phyloP scores from a whole-genome alignment of 2,329 filamentous ascomycete species.

The Byssothecium circinans region DNA sequence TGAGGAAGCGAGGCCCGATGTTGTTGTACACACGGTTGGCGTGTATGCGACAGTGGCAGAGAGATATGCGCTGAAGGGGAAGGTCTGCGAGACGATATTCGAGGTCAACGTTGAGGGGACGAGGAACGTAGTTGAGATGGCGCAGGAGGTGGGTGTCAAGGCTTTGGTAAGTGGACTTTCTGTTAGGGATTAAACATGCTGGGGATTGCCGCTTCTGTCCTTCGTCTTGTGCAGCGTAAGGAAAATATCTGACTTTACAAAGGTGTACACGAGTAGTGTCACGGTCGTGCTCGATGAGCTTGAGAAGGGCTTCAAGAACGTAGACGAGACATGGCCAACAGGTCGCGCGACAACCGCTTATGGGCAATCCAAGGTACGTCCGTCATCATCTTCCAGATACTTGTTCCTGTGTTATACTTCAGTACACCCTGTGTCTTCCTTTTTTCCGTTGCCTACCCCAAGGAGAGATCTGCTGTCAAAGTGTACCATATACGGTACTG shows the following conservation, averaged over 20 bases:
- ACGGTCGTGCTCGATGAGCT: constrained; percentile 83
- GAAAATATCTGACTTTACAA: too few species aligned
- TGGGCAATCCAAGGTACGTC: constrained; percentile 78
- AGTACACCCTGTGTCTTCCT: not conserved
- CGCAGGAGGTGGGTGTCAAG: constrained; percentile 69
- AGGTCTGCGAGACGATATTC: constrained; percentile 58
- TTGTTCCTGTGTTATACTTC: not conserved
- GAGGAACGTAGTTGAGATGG: constrained; percentile 72
- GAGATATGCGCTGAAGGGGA: constrained; percentile 44
- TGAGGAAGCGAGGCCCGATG: constrained; percentile 67
- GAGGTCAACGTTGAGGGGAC: constrained; percentile 91
- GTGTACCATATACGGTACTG: too few species aligned
- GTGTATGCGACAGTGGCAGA: constrained; percentile 42
- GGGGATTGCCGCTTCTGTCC: too few species aligned
- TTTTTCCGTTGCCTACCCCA: not conserved
- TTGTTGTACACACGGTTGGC: constrained; percentile 87
- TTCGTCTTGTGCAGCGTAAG: too few species aligned
- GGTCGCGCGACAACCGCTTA: constrained; percentile 76
- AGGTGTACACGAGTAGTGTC: constrained; percentile 84
- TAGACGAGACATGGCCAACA: constrained; percentile 79
- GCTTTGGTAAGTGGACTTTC: constrained; percentile 57
- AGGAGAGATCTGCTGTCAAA: not conserved
- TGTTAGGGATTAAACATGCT: too few species aligned
- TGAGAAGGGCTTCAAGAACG: constrained; percentile 74
- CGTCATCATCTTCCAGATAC: constrained; percentile 1